phyloP scores from a whole-genome alignment of 768 basidiomycete species.

The Mycena albidolilacea region DNA sequence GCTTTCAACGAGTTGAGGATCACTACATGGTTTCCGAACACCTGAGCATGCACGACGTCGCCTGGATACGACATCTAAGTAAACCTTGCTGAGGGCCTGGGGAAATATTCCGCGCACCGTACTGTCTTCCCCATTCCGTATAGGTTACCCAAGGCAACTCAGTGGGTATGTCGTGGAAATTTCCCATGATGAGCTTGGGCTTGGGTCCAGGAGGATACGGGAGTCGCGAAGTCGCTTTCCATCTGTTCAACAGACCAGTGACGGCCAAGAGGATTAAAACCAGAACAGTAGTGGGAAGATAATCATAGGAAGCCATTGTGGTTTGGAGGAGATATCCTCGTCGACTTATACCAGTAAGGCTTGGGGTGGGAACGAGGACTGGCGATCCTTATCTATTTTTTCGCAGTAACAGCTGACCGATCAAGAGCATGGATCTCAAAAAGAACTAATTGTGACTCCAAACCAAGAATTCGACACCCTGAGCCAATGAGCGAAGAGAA shows the following conservation, averaged over 20 bases:
- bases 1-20: slow-evolving; percentile 12
- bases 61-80: not conserved
- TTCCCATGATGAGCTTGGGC: slow-evolving; percentile 41
- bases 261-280: slow-evolving; percentile 1
- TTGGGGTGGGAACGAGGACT: too few relatives aligned
- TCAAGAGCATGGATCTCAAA: too few relatives aligned
- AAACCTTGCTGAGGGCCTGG: not conserved
- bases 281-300: not conserved
- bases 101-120: slow-evolving; percentile 40
- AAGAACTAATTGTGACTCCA: too few relatives aligned
- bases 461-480: too few relatives aligned
- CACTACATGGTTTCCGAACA: slow-evolving; percentile 3
- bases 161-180: slow-evolving; percentile 43
- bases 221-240: slow-evolving; percentile 36
- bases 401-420: too few relatives aligned
- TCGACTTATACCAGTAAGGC: too few relatives aligned
- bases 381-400: too few relatives aligned
- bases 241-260: not conserved
- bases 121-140: slow-evolving; percentile 49
- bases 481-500: too few relatives aligned
- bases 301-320: not conserved
- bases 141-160: slow-evolving; percentile 51
- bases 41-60: not conserved
- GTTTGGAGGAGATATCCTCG: not conserved
- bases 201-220: slow-evolving; percentile 45